Evolutionary conservation across 2,329 filamentous ascomycete species (phyloP).

Genomic region (Teratosphaeria zuluensis): DNA sequence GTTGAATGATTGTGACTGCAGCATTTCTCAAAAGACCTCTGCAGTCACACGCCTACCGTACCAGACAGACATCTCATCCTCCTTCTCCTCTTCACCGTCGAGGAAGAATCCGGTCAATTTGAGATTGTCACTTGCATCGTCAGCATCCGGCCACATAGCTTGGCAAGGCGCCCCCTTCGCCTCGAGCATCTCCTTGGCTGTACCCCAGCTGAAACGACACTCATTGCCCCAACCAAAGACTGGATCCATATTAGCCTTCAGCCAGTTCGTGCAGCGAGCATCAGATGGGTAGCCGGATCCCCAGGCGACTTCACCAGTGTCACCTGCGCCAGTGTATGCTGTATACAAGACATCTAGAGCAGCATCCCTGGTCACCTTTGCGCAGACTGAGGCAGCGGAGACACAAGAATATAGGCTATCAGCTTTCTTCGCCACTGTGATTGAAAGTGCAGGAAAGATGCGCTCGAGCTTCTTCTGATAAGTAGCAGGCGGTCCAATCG

Average conservation of each 20-base stretch:
- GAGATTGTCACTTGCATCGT: slow-evolving; percentile 56
- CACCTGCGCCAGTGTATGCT: slow-evolving; percentile 32
- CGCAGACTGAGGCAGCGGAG: slow-evolving; percentile 85
- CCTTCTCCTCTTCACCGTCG: slow-evolving; percentile 35
- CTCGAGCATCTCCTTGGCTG: slow-evolving; percentile 86
- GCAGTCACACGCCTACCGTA: slow-evolving; percentile 64
- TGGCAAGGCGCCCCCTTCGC: slow-evolving; percentile 54
- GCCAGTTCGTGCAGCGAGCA: slow-evolving; percentile 66
- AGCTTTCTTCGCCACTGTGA: slow-evolving; percentile 59
- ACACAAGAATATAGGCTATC: slow-evolving; percentile 89
- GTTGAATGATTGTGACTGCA: background rate
- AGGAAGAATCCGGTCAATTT: slow-evolving; percentile 70
- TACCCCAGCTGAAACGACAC: slow-evolving; percentile 92
- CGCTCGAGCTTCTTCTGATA: slow-evolving; percentile 80
- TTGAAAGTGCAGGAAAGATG: slow-evolving; percentile 61
- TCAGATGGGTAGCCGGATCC: slow-evolving; percentile 93
- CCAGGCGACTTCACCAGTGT: slow-evolving; percentile 44
- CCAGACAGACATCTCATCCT: slow-evolving; percentile 67
- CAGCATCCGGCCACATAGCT: slow-evolving; percentile 75
- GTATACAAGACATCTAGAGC: slow-evolving; percentile 72
- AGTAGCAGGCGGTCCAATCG: slow-evolving; percentile 68
- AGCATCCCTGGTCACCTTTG: slow-evolving; percentile 89
- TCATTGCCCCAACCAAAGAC: slow-evolving; percentile 93
- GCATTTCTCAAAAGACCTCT: slow-evolving; percentile 52
- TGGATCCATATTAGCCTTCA: slow-evolving; percentile 79